Evolutionary conservation across 345 rosid genomes (phyloP), one percentile per base, ranked within the genome.

Genomic region (Murraya koenigii): DNA sequence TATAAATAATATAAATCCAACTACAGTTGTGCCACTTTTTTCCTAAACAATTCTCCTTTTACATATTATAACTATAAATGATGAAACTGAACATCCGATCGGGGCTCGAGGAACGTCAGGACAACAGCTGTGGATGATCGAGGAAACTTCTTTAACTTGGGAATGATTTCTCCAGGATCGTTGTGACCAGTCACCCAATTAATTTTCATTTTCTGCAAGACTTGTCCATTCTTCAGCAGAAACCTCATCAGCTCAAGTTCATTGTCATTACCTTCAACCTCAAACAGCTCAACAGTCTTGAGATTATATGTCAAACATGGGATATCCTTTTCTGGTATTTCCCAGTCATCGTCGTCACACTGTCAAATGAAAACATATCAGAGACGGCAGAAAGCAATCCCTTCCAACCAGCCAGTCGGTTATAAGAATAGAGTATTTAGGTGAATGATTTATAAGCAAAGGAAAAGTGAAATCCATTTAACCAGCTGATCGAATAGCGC

Each of bases 261-360:
- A 54, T 71, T 30, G 6, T 71, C 26, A 32, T 28, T 32, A 20
- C 61, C 44, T 52, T 32, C 39, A 52, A 71, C 25, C 33, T 71
- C 41, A 54, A 52, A 28, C 13, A 71, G 44, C 41, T 71, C 41
- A 32, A 71, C 74, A 35, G 52, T 33, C 62, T 71, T 71, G 26
- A 71, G 62, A 71, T 71, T 59, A 71, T 52, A 30, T 32, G 60
- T 54, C 62, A 54, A 71, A 54, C 74, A 71, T 32, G 74, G 8
- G 9, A 32, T 47, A 71, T 20, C 61, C 20, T 13, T 33, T 14
- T 54, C 19, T 6, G 44, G 44, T n/a, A 55, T 22, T 71, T 20
- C 26, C 64, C 64, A 71, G 20, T 8, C 14, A 71, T 56, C 63
- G 55, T 10, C 8, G 22, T 54, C 44, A 56, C 28, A 9, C 47